phyloP scores from a whole-genome alignment of 768 basidiomycete genomes.

The Kwoniella dejecticola region DNA sequence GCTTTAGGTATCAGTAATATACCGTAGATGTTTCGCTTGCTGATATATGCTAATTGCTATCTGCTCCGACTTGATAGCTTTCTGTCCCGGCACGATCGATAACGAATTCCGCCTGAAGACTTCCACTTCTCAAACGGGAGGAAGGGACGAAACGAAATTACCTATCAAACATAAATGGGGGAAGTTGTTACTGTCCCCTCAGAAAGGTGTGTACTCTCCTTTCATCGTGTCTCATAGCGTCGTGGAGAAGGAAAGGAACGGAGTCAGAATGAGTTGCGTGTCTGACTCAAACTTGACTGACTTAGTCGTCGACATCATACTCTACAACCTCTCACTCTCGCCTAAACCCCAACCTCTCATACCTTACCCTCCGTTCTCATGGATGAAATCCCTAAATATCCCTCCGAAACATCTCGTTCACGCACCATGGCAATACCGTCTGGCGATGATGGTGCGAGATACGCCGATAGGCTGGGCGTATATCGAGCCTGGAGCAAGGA shows the following conservation, averaged over 20 bases:
- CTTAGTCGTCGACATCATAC: slow-evolving; percentile 37
- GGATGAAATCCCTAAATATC: slow-evolving; percentile 18
- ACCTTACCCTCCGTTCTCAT: slow-evolving; percentile 43
- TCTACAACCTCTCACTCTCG: slow-evolving; percentile 39
- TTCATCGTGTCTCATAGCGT: too few species aligned
- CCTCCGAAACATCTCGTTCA: slow-evolving; percentile 38
- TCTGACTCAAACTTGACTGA: background rate
- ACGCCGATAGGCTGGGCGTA: slow-evolving; percentile 41
- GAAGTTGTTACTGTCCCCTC: slow-evolving; percentile 31
- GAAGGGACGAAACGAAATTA: slow-evolving; percentile 44
- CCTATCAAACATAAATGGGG: slow-evolving; percentile 38
- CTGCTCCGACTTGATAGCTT: slow-evolving; percentile 20
- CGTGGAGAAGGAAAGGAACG: too few species aligned
- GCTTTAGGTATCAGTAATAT: background rate
- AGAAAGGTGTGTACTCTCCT: slow-evolving; percentile 40
- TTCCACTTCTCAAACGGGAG: slow-evolving; percentile 33
- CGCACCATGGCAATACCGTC: slow-evolving; percentile 38
- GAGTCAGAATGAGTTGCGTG: too few species aligned
- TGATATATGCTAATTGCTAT: background rate
- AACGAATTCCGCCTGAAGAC: slow-evolving; percentile 52
- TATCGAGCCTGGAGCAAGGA: slow-evolving; percentile 43
- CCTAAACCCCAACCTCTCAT: slow-evolving; percentile 39
- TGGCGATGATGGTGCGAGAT: slow-evolving; percentile 28
- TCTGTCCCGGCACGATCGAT: slow-evolving; percentile 53
- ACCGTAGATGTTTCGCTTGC: too few species aligned